phyloP scores from a whole-genome alignment of 129 eudicot genomes.

The Flaveria ramosissima region DNA sequence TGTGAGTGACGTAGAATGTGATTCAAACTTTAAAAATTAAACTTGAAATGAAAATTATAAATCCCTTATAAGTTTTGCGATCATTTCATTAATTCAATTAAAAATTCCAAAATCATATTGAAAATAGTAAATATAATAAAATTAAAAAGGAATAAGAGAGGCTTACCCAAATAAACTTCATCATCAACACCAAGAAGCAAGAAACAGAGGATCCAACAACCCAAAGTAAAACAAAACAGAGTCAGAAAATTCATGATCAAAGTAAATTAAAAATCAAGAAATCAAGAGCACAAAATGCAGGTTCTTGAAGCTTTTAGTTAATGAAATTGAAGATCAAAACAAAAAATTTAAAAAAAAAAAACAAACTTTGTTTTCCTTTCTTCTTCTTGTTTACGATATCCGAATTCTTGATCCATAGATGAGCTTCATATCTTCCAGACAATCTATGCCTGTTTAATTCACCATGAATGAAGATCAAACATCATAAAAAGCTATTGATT shows the following conservation, averaged over 20 bases:
- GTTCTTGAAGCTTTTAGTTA: neutral
- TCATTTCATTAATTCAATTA: neutral
- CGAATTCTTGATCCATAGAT: conserved; percentile 72
- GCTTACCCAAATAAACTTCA: conserved; percentile 68
- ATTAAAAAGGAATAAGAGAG: conserved; percentile 1
- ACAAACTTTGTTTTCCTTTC: conserved; percentile 68
- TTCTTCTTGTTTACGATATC: conserved; percentile 51
- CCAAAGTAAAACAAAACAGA: conserved; percentile 26
- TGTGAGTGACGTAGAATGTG: too few relatives aligned
- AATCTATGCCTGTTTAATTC: conserved; percentile 57
- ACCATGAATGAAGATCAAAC: conserved; percentile 35
- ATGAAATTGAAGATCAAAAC: conserved; percentile 6
- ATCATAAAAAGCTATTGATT: neutral
- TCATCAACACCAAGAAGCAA: neutral
- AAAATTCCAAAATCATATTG: neutral
- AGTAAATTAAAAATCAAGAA: conserved; percentile 8
- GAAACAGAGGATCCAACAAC: conserved; percentile 16
- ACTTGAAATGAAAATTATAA: neutral
- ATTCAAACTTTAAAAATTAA: neutral
- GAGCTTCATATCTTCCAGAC: conserved; percentile 83
- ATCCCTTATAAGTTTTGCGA: neutral
- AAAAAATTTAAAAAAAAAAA: neutral
- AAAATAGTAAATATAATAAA: neutral
- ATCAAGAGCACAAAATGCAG: conserved; percentile 30
- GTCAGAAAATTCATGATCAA: conserved; percentile 32